phyloP scores from a whole-genome alignment of 1,284 basidiomycete species.

The Apiotrichum mycotoxinovorans region DNA sequence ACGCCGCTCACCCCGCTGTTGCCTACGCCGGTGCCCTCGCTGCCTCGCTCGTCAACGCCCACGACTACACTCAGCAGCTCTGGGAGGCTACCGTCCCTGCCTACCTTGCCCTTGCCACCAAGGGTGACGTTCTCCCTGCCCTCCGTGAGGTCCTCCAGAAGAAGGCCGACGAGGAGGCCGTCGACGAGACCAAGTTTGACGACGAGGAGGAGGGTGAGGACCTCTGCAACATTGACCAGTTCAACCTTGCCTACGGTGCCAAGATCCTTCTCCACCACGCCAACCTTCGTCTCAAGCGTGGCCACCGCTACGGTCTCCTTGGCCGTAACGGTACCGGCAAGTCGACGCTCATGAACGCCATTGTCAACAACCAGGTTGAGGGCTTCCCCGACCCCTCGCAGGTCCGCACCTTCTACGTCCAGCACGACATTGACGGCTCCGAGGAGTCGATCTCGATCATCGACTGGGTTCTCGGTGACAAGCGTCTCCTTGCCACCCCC shows the following conservation, averaged over 20 bases:
- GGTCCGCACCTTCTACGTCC: slow-evolving; percentile 97
- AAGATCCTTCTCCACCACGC: slow-evolving; percentile 97
- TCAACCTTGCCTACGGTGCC: slow-evolving; percentile 99
- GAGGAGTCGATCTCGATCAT: slow-evolving; percentile 89
- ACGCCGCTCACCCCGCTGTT: slow-evolving; percentile 60
- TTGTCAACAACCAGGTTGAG: slow-evolving; percentile 93
- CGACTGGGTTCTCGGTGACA: slow-evolving; percentile 80
- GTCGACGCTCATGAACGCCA: slow-evolving; percentile 96
- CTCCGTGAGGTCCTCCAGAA: slow-evolving; percentile 82
- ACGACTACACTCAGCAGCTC: slow-evolving; percentile 84
- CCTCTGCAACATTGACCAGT: slow-evolving; percentile 79
- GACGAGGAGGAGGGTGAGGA: slow-evolving; percentile 98
- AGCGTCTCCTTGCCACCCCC: slow-evolving; percentile 70
- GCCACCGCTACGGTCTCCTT: slow-evolving; percentile 96
- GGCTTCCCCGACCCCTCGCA: slow-evolving; percentile 85
- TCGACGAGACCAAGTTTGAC: slow-evolving; percentile 69
- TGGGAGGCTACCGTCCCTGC: slow-evolving; percentile 76
- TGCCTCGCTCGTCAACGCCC: slow-evolving; percentile 78
- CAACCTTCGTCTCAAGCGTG: slow-evolving; percentile 93
- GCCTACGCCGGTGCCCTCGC: slow-evolving; percentile 76
- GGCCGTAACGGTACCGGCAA: slow-evolving; percentile 98
- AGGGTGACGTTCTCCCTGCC: slow-evolving; percentile 64
- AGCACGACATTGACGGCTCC: slow-evolving; percentile 96
- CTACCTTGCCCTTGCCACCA: slow-evolving; percentile 67
- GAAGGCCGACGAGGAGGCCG: slow-evolving; percentile 74